Conservation (phyloP, 176 grass and related monocot genomes). For the Metroxylon sagu region DNA sequence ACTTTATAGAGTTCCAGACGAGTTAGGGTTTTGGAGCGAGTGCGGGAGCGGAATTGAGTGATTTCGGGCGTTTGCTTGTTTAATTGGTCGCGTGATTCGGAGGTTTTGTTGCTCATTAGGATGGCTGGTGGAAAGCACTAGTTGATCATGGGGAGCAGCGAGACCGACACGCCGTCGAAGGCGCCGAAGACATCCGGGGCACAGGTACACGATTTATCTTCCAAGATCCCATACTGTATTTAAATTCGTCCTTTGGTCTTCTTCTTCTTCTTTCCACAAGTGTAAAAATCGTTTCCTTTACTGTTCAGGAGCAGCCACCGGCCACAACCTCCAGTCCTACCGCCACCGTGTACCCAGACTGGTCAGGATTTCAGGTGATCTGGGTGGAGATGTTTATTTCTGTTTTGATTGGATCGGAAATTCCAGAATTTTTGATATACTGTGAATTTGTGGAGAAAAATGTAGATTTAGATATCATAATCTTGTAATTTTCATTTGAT, state of each 20-base stretch:
- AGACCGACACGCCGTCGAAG: slow-evolving; percentile 55
- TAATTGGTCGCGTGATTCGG: too few species aligned
- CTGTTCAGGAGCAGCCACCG: slow-evolving; percentile 59
- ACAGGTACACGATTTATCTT: slow-evolving; percentile 43
- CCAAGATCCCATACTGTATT: background rate
- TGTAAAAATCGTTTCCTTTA: background rate
- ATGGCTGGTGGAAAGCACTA: too few species aligned
- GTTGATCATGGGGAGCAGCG: slow-evolving; percentile 60
- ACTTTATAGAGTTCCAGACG: too few species aligned
- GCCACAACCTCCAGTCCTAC: slow-evolving; percentile 36
- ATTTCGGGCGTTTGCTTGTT: too few species aligned
- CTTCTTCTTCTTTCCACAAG: background rate
- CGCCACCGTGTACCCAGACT: slow-evolving; percentile 63
- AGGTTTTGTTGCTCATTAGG: too few species aligned
- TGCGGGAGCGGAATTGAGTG: too few species aligned
- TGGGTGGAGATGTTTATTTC: slow-evolving; percentile 3
- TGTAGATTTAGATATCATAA: background rate
- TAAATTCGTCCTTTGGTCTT: background rate
- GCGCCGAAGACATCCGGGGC: slow-evolving; percentile 45
- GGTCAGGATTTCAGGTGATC: slow-evolving; percentile 74
- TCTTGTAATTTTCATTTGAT: slow-evolving; percentile 13
- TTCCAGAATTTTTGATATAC: background rate
- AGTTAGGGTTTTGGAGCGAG: too few species aligned
- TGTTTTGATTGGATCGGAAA: background rate
- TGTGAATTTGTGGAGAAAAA: background rate